Evolutionary conservation across 2,329 filamentous ascomycete genomes (phyloP).

Genomic region (Dendrostoma leiphaemia): DNA sequence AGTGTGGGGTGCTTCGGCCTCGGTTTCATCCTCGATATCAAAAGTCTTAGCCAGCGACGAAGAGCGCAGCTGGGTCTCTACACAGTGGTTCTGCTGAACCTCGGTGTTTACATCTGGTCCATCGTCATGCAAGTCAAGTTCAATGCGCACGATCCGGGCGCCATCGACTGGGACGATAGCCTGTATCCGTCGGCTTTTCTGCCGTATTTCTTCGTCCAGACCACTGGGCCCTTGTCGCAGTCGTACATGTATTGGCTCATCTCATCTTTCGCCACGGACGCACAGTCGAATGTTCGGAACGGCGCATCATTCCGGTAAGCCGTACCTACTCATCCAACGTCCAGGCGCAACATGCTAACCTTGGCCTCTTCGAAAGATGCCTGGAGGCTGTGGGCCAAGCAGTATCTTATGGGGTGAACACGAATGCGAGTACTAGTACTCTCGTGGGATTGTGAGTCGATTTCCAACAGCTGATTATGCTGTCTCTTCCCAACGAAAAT

Average conservation of each 20-base stretch:
- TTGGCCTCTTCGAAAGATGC: conserved; percentile 25
- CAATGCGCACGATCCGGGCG: conserved; percentile 34
- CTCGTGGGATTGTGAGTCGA: conserved; percentile 38
- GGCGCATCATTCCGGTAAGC: conserved; percentile 33
- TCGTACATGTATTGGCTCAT: conserved; percentile 44
- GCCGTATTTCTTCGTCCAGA: conserved; percentile 46
- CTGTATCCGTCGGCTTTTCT: conserved; percentile 41
- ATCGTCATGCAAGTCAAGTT: conserved; percentile 45
- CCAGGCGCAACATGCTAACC: neutral
- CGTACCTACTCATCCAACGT: neutral
- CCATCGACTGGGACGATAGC: conserved; percentile 44
- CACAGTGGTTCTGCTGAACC: conserved; percentile 42
- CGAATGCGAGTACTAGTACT: conserved; percentile 34
- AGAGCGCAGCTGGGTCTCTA: conserved; percentile 44
- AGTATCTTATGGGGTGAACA: conserved; percentile 40
- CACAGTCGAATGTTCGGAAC: conserved; percentile 40
- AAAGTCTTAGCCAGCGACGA: conserved; percentile 38
- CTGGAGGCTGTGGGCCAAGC: conserved; percentile 39
- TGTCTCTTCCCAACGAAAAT: neutral
- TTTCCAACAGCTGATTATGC: neutral
- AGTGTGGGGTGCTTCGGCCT: conserved; percentile 46
- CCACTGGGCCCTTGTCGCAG: conserved; percentile 38
- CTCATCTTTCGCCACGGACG: conserved; percentile 40
- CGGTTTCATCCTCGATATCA: conserved; percentile 43
- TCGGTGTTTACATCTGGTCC: conserved; percentile 49